Base-by-base conservation (phyloP, 768 basidiomycete species). In the Dendrothele bispora region DNA sequence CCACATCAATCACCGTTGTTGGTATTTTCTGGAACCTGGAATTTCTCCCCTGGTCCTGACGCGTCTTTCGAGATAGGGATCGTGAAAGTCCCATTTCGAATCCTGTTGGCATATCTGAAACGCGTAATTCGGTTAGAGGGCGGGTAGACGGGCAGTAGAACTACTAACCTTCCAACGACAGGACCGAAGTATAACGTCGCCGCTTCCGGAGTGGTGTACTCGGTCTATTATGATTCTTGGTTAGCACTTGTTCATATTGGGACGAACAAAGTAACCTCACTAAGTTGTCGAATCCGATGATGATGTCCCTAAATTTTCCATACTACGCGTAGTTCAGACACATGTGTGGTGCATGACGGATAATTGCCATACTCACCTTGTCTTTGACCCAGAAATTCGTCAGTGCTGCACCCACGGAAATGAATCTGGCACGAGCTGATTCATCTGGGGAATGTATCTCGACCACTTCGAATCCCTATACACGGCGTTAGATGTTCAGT, bases 311-410 rank as follows among this genome's bases (percentile, higher is more conserved):
- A 49, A 74, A 72, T 7, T 55, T 61, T 8, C 72, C 72, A 46
- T 60, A 44, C 67, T 69, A 39, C 7, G 5, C n/a, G 18, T n/a
- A 14, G 37, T 22, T 47, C 35, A 12, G 8, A 36, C 35, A 7
- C 17, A 48, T 7, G 39, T 10, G 29, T 10, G 22, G 27, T 27
- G 12, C 43, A 7, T 18, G 24, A 25, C 12, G 22, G 6, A 15
- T 12, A 5, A 24, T 7, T 15, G n/a, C 30, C 15, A 18, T 7
- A 55, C 50, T 20, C 20, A 64, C 69, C 57, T 71, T 74, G 61
- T 79, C 77, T 48, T 74, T 70, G 1, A 75, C 73, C 68, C 69
- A 77, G 18, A 78, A 65, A 49, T 74, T 71, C 4, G 73, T 76
- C 0, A 69, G 39, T 5, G 66, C 73, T 26, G 77, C 75, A 10